Evolutionary conservation across 257 asterid genomes (phyloP).

Genomic region (Anisodus acutangulus): DNA sequence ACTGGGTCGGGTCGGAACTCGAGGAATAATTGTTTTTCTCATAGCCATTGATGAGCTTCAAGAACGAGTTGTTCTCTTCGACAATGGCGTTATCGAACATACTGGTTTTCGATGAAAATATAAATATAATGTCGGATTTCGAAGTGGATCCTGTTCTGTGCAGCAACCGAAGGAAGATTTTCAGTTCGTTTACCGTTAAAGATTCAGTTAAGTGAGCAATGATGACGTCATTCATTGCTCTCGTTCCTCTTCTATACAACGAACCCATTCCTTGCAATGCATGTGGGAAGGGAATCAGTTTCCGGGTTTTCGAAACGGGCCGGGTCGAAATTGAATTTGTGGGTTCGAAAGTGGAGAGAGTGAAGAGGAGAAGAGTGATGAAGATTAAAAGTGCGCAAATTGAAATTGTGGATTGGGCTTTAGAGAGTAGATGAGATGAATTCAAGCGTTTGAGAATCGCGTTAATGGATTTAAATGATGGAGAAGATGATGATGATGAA

Average conservation of each 20-base stretch:
- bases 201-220: slow-evolving; percentile 70
- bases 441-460: slow-evolving; percentile 33
- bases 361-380: slow-evolving; percentile 47
- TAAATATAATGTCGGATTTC: slow-evolving; percentile 64
- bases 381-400: slow-evolving; percentile 48
- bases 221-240: slow-evolving; percentile 75
- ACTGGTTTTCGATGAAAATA: slow-evolving; percentile 47
- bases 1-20: slow-evolving; percentile 55
- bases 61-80: slow-evolving; percentile 59
- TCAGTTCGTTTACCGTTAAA: slow-evolving; percentile 52
- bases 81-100: slow-evolving; percentile 43
- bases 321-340: slow-evolving; percentile 11
- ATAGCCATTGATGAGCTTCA: slow-evolving; percentile 38
- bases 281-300: slow-evolving; percentile 30
- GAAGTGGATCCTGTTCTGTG: slow-evolving; percentile 56
- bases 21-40: slow-evolving; percentile 18
- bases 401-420: slow-evolving; percentile 51
- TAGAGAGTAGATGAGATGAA: slow-evolving; percentile 37
- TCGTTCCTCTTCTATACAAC: slow-evolving; percentile 69
- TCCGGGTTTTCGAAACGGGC: too few relatives aligned
- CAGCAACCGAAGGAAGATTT: slow-evolving; percentile 56
- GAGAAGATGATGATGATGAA: too few relatives aligned
- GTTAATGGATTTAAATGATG: slow-evolving; percentile 31
- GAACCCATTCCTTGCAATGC: slow-evolving; percentile 94
- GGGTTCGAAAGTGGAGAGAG: slow-evolving; percentile 53